Evolutionary conservation across 257 asterid genomes (phyloP).

Genomic region (Hygrophila difformis): DNA sequence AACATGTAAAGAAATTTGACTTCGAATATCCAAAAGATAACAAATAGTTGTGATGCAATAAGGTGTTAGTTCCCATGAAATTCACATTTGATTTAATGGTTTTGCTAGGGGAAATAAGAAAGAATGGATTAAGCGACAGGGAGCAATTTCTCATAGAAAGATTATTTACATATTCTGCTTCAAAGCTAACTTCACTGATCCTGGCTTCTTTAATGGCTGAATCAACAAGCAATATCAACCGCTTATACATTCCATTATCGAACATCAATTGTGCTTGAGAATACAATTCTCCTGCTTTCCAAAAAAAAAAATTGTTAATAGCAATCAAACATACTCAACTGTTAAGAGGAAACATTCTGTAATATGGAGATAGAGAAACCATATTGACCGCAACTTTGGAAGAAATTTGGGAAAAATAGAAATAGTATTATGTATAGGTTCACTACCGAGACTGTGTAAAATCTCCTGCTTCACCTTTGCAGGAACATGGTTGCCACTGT

Average conservation of each 20-base stretch:
- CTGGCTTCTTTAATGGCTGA: slow-evolving; percentile 59
- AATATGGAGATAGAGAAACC: slow-evolving; percentile 6
- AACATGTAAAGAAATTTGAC: slow-evolving; percentile 1
- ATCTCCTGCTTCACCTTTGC: slow-evolving; percentile 98
- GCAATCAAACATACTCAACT: slow-evolving; percentile 4
- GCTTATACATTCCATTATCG: slow-evolving; percentile 52
- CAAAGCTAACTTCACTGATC: slow-evolving; percentile 49
- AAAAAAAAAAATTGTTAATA: slow-evolving; percentile 11
- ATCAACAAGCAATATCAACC: slow-evolving; percentile 62
- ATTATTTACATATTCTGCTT: slow-evolving; percentile 81
- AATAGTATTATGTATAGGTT: slow-evolving; percentile 14
- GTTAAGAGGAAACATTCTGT: slow-evolving; percentile 1
- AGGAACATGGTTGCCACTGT: slow-evolving; percentile 39
- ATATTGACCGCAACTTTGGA: not conserved
- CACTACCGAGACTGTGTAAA: slow-evolving; percentile 81
- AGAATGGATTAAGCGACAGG: slow-evolving; percentile 1
- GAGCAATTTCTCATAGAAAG: slow-evolving; percentile 15
- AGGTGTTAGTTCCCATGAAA: slow-evolving; percentile 1
- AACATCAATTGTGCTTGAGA: slow-evolving; percentile 80
- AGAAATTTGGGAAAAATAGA: not conserved
- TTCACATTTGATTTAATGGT: not conserved
- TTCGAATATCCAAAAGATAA: not conserved
- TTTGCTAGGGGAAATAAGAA: not conserved
- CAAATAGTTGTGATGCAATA: slow-evolving; percentile 6
- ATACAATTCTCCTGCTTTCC: slow-evolving; percentile 76